Conservation (phyloP, 2,329 filamentous ascomycete species). For the Aureobasidium sp. region DNA sequence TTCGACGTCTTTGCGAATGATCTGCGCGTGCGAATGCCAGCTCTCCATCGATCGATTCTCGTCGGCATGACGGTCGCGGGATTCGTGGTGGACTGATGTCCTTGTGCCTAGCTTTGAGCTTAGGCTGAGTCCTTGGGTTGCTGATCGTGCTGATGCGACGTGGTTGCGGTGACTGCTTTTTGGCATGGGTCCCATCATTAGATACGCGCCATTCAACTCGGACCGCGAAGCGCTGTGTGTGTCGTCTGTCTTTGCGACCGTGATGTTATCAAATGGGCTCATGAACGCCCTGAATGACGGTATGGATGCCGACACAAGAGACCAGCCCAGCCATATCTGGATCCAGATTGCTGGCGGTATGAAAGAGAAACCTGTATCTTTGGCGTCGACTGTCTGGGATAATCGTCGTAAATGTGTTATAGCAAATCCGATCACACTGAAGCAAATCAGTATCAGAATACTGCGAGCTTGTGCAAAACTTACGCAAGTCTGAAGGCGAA, state of each 20-base stretch:
- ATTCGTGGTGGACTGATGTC: slow-evolving; percentile 7
- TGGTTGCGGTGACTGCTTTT: not conserved
- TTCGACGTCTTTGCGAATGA: slow-evolving; percentile 14
- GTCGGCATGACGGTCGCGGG: not conserved
- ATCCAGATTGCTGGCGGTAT: slow-evolving; percentile 13
- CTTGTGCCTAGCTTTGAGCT: slow-evolving; percentile 8
- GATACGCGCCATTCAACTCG: slow-evolving; percentile 11
- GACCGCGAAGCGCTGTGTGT: slow-evolving; percentile 6
- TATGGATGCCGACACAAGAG: slow-evolving; percentile 17
- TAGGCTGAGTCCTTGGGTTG: not conserved
- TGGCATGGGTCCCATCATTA: slow-evolving; percentile 3
- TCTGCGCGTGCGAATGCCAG: slow-evolving; percentile 1
- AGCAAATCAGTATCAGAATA: not conserved
- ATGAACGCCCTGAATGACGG: slow-evolving; percentile 18
- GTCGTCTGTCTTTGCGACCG: not conserved
- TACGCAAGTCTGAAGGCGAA: slow-evolving; percentile 8
- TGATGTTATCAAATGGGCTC: slow-evolving; percentile 16
- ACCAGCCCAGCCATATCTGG: slow-evolving; percentile 17
- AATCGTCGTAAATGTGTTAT: not conserved
- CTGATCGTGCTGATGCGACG: not conserved
- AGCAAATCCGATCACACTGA: not conserved
- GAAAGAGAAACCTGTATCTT: slow-evolving; percentile 1
- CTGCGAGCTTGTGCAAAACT: not conserved
- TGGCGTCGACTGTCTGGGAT: not conserved
- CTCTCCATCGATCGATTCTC: not conserved